Evolutionary conservation across 495 filamentous ascomycete genomes (phyloP), one percentile per base, ranked within the genome.

Genomic region (Neurospora africana): DNA sequence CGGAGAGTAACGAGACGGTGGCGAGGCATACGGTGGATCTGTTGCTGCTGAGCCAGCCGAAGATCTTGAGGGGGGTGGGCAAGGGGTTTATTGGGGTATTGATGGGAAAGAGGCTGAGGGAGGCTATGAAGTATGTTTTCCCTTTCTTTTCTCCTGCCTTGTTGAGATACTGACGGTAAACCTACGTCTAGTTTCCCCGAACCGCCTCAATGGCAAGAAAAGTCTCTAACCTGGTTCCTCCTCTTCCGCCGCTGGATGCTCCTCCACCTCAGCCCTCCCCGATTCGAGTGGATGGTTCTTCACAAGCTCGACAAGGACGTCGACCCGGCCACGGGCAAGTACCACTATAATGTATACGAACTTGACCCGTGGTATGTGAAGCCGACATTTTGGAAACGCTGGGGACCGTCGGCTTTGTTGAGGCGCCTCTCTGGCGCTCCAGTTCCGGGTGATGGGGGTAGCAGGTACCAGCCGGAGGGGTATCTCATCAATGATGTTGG

Each of bases 41-140:
- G 4, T 69, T 91, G 35, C 65, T 91, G 23, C 86, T 83, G 70
- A 82, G 83, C 72, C 69, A 88, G 2, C 90, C 90, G 0, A 72
- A 65, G 5, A 70, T 69, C 1, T 58, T 88, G 23, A 84, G 85
- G 67, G 76, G 77, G 1, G 40, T 86, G 9, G 86, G 81, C 0
- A 74, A 80, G 47, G 80, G 86, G 39, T 76, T 87, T 61, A 84
- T 89, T 4, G 83, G 81, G 37, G 83, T 82, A 41, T 78, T 91
- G 75, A 88, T 91, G 85, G 87, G 88, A 72, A 83, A 86, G 37
- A 80, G 85, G 37, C 74, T 91, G 69, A 79, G 89, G 27, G 84
- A 73, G 58, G 87, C 89, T 2, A 90, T 91, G 88, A 74, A 86
- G 87, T 89, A 79, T 77, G 84, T 78, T 40, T 13, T 47, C 68